A percentile compares a stretch with the other conserved stretches of the same genome.
Evolutionary conservation across 2,329 filamentous ascomycete genomes (phyloP).

Genomic region (Paraphaeosphaeria minitans): DNA sequence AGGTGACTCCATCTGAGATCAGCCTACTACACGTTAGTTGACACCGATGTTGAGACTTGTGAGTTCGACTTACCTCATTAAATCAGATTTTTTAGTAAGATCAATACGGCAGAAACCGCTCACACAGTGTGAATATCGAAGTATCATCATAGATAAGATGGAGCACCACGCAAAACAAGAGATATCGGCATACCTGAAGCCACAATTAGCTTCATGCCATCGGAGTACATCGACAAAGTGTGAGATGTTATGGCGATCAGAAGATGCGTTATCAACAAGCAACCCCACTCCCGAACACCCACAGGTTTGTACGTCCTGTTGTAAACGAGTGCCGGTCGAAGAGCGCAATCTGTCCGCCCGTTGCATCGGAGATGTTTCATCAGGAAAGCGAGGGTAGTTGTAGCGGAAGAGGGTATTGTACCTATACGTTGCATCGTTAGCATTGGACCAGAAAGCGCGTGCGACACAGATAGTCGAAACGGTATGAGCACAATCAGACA

Average conservation of each 20-base stretch:
- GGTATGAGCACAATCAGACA: conserved; percentile 60
- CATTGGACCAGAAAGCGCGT: conserved; percentile 20
- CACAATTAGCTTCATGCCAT: conserved; percentile 17
- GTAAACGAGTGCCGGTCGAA: conserved; percentile 56
- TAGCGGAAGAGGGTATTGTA: conserved; percentile 33
- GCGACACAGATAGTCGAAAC: conserved; percentile 13
- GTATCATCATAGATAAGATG: conserved; percentile 64
- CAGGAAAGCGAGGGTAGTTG: conserved; percentile 46
- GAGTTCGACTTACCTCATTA: conserved; percentile 62
- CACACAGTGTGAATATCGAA: conserved; percentile 73
- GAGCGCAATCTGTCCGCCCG: conserved; percentile 69
- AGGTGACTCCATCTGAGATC: conserved; percentile 44
- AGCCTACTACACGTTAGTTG: conserved; percentile 40
- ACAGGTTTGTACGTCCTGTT: conserved; percentile 69
- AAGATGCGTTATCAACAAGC: conserved; percentile 73
- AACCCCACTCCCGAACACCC: conserved; percentile 58
- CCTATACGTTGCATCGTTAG: conserved; percentile 39
- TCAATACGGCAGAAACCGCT: conserved; percentile 60
- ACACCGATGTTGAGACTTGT: not conserved
- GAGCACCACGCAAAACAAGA: conserved; percentile 46
- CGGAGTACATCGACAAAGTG: conserved; percentile 7
- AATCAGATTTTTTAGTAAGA: conserved; percentile 71
- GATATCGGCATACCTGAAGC: conserved; percentile 33
- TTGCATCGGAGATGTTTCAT: conserved; percentile 68
- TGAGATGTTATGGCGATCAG: conserved; percentile 54